Evolutionary conservation across 139 green algal genomes (phyloP).

Genomic region (Chlorella sorokiniana): DNA sequence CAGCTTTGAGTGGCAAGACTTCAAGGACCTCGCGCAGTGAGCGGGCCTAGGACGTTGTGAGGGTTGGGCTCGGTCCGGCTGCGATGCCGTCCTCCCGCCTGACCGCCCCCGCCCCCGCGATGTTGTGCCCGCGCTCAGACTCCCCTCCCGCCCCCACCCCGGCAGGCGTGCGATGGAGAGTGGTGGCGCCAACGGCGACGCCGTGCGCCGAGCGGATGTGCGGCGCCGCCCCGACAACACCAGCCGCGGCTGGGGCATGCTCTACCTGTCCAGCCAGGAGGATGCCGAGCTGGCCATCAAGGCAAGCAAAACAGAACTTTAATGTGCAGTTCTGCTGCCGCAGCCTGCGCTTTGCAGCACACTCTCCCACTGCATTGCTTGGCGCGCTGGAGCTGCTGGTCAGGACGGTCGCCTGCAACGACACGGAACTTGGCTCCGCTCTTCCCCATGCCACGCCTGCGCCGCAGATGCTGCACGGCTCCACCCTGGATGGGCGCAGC

Average conservation of each 20-base stretch:
- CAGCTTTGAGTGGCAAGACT: conserved; percentile 48
- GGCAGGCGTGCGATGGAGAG: background rate
- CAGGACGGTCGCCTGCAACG: too few relatives aligned
- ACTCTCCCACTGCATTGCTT: background rate
- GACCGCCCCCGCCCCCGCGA: background rate
- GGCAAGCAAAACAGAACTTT: background rate
- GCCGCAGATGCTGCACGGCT: conserved; percentile 26
- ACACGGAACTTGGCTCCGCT: background rate
- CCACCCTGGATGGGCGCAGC: conserved; percentile 27
- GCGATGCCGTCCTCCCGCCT: background rate
- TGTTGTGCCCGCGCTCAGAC: background rate
- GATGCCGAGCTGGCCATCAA: conserved; percentile 5
- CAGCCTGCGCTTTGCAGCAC: too few relatives aligned
- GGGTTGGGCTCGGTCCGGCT: too few relatives aligned
- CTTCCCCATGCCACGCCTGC: background rate
- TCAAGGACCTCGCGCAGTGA: conserved; percentile 52
- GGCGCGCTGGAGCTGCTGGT: too few relatives aligned
- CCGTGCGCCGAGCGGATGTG: conserved; percentile 46
- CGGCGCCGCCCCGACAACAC: conserved; percentile 28
- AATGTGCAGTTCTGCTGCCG: too few relatives aligned
- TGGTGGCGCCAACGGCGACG: background rate
- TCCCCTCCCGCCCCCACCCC: too few relatives aligned
- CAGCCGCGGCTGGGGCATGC: conserved; percentile 23
- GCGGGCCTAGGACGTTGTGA: conserved; percentile 33
- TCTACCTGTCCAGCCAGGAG: background rate